Base-by-base conservation (phyloP, 371 early-diverging fungal genomes). In the Mycotypha africana region DNA sequence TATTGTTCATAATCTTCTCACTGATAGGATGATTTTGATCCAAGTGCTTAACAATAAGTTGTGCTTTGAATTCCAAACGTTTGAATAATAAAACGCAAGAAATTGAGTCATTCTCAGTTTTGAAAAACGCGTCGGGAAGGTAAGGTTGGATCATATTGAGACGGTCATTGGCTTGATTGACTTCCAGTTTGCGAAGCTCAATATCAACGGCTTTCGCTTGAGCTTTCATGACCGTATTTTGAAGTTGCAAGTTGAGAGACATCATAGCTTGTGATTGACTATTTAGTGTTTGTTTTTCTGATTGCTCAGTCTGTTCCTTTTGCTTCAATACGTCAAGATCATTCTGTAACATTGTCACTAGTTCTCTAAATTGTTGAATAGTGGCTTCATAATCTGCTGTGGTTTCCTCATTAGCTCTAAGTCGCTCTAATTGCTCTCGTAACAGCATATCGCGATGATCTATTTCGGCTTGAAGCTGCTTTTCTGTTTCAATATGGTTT, bases 171-270 rank as follows among this genome's bases (percentile, higher is more conserved):
- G 92, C 92, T 58, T 94, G 93, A 10, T 67, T 60, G 5, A 86
- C 89, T 22, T 95, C 95, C 38, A 94, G 56, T 47, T 88, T 85
- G 8, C 91, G 81, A 30, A 95, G 63, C 42, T 94, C 95, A 33
- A 94, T 70, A 52, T 95, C 96, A 31, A 95, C 83, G 4, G 88
- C 75, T 65, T 89, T 89, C 9, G 91, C 89, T 50, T 90, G 85
- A 2, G 91, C 84, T 62, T 92, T 93, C 70, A 85, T 79, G 4
- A 81, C 86, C 2, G 87, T 82, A 9, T 81, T 75, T 54, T 90
- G 89, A 24, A 95, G 73, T 45, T 88, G 85, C 42, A 86, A 58
- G 41, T 87, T 91, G 16, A 91, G 76, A n/a, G 77, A 83, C 60
- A 91, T 65, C 86, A 91, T 88, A 14, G 86, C 88, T 54, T 92